Percentiles rank a stretch among this genome's conserved stretches.
phyloP scores from a whole-genome alignment of 2,329 filamentous ascomycete species.

The Penicillium capsulatum region DNA sequence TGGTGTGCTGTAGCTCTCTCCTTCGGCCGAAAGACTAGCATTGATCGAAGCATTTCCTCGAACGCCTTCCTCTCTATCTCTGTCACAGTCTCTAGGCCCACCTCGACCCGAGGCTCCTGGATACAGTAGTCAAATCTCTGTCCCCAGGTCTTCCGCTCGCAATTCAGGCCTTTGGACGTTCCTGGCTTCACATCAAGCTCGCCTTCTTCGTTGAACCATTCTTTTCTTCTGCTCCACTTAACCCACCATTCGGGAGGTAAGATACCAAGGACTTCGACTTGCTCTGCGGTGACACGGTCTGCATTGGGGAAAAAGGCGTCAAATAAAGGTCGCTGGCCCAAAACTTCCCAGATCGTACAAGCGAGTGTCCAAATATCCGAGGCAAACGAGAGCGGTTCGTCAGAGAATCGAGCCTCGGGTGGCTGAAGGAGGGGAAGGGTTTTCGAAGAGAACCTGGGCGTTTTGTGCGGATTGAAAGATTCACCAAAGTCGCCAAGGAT shows the following conservation, averaged over 20 bases:
- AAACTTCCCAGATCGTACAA: slow-evolving; percentile 37
- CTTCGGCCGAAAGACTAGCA: slow-evolving; percentile 20
- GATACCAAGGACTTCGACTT: slow-evolving; percentile 27
- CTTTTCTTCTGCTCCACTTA: slow-evolving; percentile 17
- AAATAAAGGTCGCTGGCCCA: slow-evolving; percentile 29
- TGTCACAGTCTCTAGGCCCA: slow-evolving; percentile 12
- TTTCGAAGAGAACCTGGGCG: slow-evolving; percentile 14
- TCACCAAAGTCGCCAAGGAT: slow-evolving; percentile 29
- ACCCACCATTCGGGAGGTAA: slow-evolving; percentile 27
- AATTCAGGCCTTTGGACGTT: slow-evolving; percentile 6
- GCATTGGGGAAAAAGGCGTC: slow-evolving; percentile 19
- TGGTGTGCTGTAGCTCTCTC: slow-evolving; percentile 22
- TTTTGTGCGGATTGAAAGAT: slow-evolving; percentile 21
- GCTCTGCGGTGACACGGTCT: slow-evolving; percentile 26
- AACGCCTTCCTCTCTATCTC: slow-evolving; percentile 22
- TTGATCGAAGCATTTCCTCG: slow-evolving; percentile 20
- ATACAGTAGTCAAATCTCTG: slow-evolving; percentile 19
- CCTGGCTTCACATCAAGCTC: too few relatives aligned
- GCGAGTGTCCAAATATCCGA: slow-evolving; percentile 41
- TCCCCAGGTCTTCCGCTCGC: slow-evolving; percentile 11
- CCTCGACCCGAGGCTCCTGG: slow-evolving; percentile 24
- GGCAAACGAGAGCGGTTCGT: slow-evolving; percentile 31
- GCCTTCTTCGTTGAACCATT: slow-evolving; percentile 24
- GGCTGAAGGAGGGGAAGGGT: slow-evolving; percentile 27
- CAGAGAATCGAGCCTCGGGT: slow-evolving; percentile 35